These are phyloP conservation scores for Hebeloma cylindrosporum DNA, from an alignment of 768 basidiomycete genomes.

Conservation along the genomic window DNA sequence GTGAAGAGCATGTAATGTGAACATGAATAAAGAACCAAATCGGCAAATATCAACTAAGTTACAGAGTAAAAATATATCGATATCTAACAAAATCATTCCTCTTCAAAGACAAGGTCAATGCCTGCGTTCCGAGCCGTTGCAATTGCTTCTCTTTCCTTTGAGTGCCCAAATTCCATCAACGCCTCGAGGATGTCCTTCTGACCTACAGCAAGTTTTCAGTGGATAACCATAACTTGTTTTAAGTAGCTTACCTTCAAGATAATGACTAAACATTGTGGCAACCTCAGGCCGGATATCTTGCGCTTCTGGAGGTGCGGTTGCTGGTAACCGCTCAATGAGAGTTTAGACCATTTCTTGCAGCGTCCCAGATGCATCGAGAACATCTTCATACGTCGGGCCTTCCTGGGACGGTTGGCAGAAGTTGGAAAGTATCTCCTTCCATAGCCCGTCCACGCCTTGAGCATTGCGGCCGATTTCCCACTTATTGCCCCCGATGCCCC, in stretches of 20 bases:
- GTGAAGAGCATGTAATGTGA: background rate
- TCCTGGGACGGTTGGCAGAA: slow-evolving; percentile 25
- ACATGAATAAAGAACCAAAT: background rate
- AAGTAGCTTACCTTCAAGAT: slow-evolving; percentile 54
- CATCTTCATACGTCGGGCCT: slow-evolving; percentile 50
- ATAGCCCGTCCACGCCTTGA: slow-evolving; percentile 54
- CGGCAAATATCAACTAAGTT: background rate
- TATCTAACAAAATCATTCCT: slow-evolving; percentile 18
- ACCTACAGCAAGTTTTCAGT: slow-evolving; percentile 36
- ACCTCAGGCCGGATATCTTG: slow-evolving; percentile 53
- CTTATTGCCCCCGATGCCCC: slow-evolving; percentile 47
- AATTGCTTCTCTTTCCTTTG: slow-evolving; percentile 49
- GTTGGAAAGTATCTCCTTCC: slow-evolving; percentile 51
- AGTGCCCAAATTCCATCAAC: slow-evolving; percentile 47
- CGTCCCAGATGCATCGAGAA: slow-evolving; percentile 65
- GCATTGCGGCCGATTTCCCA: slow-evolving; percentile 68
- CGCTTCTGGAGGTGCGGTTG: slow-evolving; percentile 21
- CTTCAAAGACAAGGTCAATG: slow-evolving; percentile 53
- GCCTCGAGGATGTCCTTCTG: slow-evolving; percentile 59
- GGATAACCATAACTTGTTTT: background rate
- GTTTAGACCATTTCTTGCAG: slow-evolving; percentile 66
- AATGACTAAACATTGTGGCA: slow-evolving; percentile 61
- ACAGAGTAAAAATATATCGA: background rate
- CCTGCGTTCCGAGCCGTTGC: slow-evolving; percentile 51
- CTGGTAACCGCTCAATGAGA: slow-evolving; percentile 51